Conservation (phyloP, 345 rosid genomes). For the Bruguiera gymnorhiza region DNA sequence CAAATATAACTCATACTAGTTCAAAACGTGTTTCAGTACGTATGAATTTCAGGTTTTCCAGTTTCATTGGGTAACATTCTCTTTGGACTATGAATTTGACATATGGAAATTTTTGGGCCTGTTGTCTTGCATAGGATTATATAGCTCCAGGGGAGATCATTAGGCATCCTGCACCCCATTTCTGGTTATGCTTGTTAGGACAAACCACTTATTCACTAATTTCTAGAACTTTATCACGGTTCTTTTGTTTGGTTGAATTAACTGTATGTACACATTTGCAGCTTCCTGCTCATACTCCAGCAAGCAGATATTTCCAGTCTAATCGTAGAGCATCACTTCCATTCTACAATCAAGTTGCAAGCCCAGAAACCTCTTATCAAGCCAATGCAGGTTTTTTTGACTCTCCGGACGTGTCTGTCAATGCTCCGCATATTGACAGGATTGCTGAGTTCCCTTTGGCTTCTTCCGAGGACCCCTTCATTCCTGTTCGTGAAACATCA, state of each 20-base stretch:
- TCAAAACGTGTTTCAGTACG: slow-evolving; percentile 35
- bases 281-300: slow-evolving; percentile 41
- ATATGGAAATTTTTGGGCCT: no score
- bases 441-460: slow-evolving; percentile 23
- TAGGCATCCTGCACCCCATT: neutral
- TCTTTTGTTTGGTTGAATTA: neutral
- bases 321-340: slow-evolving; percentile 77
- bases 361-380: slow-evolving; percentile 32
- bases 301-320: slow-evolving; percentile 31
- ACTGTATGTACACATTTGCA: slow-evolving; percentile 28
- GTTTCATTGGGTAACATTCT: no score
- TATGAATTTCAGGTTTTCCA: neutral
- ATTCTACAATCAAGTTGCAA: slow-evolving; percentile 27
- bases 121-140: no score
- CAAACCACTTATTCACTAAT: no score
- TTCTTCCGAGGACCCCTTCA: slow-evolving; percentile 22
- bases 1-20: slow-evolving; percentile 17
- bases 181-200: no score
- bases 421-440: slow-evolving; percentile 24
- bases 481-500: slow-evolving; percentile 22
- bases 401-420: slow-evolving; percentile 23
- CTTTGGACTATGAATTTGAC: no score
- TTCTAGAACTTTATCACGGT: no score
- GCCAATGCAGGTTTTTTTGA: slow-evolving; percentile 25
- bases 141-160: neutral